Percentiles rank a stretch among this genome's conserved stretches.
Evolutionary conservation across 257 asterid species (phyloP).

Genomic region (Prunella vulgaris): DNA sequence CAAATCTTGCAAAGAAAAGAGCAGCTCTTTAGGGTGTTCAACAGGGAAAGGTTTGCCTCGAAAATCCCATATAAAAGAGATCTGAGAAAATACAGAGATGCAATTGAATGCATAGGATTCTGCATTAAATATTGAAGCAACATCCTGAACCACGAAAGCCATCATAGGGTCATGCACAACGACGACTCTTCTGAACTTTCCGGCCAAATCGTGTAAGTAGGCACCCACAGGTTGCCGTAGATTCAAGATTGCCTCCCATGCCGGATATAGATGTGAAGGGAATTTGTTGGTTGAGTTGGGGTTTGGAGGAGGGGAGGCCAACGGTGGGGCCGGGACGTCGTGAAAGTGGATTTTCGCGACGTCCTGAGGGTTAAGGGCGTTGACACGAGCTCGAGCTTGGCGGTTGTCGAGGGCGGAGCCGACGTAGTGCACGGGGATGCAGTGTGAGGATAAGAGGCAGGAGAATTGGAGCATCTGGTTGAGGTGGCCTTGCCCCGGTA

Average conservation of each 20-base stretch:
- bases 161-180: conserved; percentile 43
- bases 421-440: conserved; percentile 32
- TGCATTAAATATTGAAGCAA: conserved; percentile 31
- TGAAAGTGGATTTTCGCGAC: conserved; percentile 37
- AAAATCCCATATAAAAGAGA: neutral
- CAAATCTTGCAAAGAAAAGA: conserved; percentile 12
- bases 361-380: conserved; percentile 20
- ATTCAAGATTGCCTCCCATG: conserved; percentile 21
- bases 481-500: conserved; percentile 42
- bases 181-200: conserved; percentile 24
- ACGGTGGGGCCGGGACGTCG: conserved; percentile 38
- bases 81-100: conserved; percentile 30
- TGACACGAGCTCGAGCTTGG: conserved; percentile 39
- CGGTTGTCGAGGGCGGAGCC: conserved; percentile 43
- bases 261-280: conserved; percentile 43
- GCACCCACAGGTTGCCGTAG: conserved; percentile 29
- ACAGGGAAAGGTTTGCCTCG: conserved; percentile 31
- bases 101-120: conserved; percentile 49
- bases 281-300: conserved; percentile 38
- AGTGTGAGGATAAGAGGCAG: conserved; percentile 29
- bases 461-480: conserved; percentile 47
- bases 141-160: conserved; percentile 47
- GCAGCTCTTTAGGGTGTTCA: conserved; percentile 15
- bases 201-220: conserved; percentile 21
- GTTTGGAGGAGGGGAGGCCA: conserved; percentile 40